These are phyloP conservation scores for Globisporangium mamillatum DNA, from an alignment of 352 stramenopile species.

Conservation along the genomic window DNA sequence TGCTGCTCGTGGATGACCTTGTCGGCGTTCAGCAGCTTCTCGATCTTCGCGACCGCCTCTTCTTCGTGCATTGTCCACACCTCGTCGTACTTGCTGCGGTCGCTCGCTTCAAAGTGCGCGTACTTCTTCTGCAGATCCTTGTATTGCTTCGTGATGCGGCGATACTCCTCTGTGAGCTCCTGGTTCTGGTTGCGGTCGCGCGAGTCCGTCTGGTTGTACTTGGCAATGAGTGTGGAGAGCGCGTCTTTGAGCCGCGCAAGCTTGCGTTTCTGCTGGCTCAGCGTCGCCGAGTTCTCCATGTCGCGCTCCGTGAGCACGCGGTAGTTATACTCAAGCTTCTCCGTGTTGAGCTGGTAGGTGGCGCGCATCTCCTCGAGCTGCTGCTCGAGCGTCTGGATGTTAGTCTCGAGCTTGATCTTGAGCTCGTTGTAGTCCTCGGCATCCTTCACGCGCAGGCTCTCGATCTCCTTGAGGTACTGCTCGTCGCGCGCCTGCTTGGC, in stretches of 20 bases:
- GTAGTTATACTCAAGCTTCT: slow-evolving; percentile 97
- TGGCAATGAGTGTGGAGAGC: slow-evolving; percentile 82
- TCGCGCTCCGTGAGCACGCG: slow-evolving; percentile 92
- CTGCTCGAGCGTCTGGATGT: slow-evolving; percentile 95
- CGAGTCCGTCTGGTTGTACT: slow-evolving; percentile 91
- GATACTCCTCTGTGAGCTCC: slow-evolving; percentile 93
- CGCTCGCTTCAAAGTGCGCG: slow-evolving; percentile 90
- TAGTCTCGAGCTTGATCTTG: slow-evolving; percentile 96
- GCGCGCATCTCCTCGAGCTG: slow-evolving; percentile 95
- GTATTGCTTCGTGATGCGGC: slow-evolving; percentile 93
- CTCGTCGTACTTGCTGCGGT: slow-evolving; percentile 86
- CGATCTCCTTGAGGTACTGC: slow-evolving; percentile 89
- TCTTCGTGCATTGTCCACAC: slow-evolving; percentile 93
- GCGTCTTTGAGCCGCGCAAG: slow-evolving; percentile 91
- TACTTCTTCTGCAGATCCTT: slow-evolving; percentile 95
- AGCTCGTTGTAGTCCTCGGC: slow-evolving; percentile 94
- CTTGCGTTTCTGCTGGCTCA: slow-evolving; percentile 93
- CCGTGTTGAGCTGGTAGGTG: slow-evolving; percentile 95
- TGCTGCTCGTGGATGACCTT: slow-evolving; percentile 90
- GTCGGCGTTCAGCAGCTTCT: slow-evolving; percentile 88
- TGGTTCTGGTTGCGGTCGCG: slow-evolving; percentile 88
- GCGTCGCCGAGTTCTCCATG: slow-evolving; percentile 93
- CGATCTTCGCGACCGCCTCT: slow-evolving; percentile 74
- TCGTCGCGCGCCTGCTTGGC: slow-evolving; percentile 88
- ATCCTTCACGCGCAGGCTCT: slow-evolving; percentile 88